Percentiles rank a stretch among this genome's conserved stretches.
Evolutionary conservation across 805 yeast species (phyloP).

Genomic region (Candida orba): DNA sequence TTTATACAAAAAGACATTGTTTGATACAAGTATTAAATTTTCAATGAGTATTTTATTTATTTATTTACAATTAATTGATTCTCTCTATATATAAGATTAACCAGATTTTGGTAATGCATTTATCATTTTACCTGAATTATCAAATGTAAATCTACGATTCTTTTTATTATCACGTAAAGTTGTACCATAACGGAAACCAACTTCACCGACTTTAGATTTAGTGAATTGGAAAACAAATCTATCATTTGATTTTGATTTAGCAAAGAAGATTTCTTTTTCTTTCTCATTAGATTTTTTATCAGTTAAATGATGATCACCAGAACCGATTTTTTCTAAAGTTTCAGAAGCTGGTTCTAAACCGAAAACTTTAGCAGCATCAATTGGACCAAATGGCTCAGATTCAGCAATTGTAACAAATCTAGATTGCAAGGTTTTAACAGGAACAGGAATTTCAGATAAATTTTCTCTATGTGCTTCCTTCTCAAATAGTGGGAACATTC

Average conservation of each 20-base stretch:
- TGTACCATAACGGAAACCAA: constrained; percentile 90
- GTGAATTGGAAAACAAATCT: constrained; percentile 67
- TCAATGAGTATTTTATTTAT: not conserved
- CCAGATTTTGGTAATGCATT: constrained; percentile 24
- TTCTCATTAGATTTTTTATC: constrained; percentile 16
- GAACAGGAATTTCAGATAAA: constrained; percentile 90
- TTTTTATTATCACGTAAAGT: constrained; percentile 82
- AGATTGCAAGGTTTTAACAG: constrained; percentile 72
- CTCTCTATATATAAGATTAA: constrained; percentile 5
- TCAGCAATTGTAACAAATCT: constrained; percentile 87
- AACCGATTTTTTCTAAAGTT: constrained; percentile 62
- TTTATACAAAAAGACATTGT: too few species aligned
- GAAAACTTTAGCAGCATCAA: constrained; percentile 84
- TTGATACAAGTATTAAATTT: not conserved
- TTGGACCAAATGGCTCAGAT: constrained; percentile 90
- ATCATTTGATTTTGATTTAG: constrained; percentile 38
- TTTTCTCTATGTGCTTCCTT: constrained; percentile 51
- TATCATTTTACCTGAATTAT: constrained; percentile 52
- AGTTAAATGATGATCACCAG: constrained; percentile 43
- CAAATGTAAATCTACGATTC: constrained; percentile 68
- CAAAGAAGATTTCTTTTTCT: constrained; percentile 40
- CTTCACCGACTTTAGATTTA: constrained; percentile 70
- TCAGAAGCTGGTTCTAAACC: constrained; percentile 83
- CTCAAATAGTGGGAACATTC: constrained; percentile 73
- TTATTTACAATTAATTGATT: constrained; percentile 6